These are phyloP conservation scores for Achaetomiella virescens DNA, from an alignment of 495 filamentous ascomycete genomes.

Conservation along the genomic window DNA sequence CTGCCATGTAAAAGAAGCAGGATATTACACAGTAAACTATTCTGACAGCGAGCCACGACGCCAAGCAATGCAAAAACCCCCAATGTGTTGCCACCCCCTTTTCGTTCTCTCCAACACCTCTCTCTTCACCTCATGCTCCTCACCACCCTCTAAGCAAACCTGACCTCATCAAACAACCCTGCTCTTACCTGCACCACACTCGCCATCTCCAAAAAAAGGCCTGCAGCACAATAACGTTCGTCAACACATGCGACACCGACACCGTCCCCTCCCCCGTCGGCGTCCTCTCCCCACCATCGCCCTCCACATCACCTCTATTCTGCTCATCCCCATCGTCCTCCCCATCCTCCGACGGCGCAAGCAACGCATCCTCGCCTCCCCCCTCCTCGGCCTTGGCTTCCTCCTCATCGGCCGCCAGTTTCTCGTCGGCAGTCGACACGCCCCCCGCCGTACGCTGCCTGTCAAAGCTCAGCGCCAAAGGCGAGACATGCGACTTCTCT, in stretches of 20 bases:
- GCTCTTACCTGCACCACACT: constrained; percentile 82
- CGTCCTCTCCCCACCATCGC: constrained; percentile 16
- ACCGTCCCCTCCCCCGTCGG: constrained; percentile 39
- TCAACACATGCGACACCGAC: constrained; percentile 81
- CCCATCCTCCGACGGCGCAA: constrained; percentile 35
- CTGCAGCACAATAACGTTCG: constrained; percentile 66
- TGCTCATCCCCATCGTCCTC: constrained; percentile 7
- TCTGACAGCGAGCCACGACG: neutral
- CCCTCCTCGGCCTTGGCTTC: constrained; percentile 20
- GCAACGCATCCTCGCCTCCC: constrained; percentile 25
- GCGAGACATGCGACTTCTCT: constrained; percentile 21
- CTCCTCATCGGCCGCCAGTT: constrained; percentile 17
- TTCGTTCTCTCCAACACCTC: neutral
- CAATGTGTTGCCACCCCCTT: neutral
- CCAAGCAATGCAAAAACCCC: neutral
- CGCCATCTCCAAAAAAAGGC: constrained; percentile 88
- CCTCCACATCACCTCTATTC: neutral
- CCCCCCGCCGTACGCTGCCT: constrained; percentile 21
- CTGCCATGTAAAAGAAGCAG: no score
- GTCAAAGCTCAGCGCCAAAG: constrained; percentile 36
- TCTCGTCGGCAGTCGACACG: constrained; percentile 19
- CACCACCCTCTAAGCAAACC: constrained; percentile 44
- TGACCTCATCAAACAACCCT: constrained; percentile 80
- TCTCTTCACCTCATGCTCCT: constrained; percentile 3
- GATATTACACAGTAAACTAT: no score